phyloP scores from a whole-genome alignment of 352 stramenopile genomes.

The Phytophthora megakarya region DNA sequence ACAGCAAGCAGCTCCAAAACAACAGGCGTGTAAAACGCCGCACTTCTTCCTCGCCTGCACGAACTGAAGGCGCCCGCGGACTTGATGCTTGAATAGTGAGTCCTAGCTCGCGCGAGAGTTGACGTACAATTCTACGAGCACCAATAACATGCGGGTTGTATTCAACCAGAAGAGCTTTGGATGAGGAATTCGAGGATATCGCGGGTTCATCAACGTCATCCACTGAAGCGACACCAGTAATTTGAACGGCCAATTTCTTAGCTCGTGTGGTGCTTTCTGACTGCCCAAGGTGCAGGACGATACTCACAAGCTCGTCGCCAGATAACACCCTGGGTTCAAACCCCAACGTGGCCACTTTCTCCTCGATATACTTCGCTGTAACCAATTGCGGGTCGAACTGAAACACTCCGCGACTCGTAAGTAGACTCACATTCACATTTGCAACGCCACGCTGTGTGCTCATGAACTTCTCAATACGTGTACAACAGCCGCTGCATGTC shows the following conservation, averaged over 20 bases:
- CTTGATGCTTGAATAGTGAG: conserved; percentile 58
- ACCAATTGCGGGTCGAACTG: conserved; percentile 50
- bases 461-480: conserved; percentile 83
- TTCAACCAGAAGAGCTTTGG: conserved; percentile 40
- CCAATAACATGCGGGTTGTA: conserved; percentile 53
- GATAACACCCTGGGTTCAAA: conserved; percentile 69
- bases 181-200: conserved; percentile 12
- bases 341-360: conserved; percentile 63
- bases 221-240: conserved; percentile 44
- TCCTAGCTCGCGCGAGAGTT: conserved; percentile 46
- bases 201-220: conserved; percentile 29
- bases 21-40: conserved; percentile 53
- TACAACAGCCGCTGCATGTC: conserved; percentile 88
- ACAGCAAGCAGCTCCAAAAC: conserved; percentile 59
- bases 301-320: conserved; percentile 53
- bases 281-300: conserved; percentile 56
- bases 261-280: conserved; percentile 29
- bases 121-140: conserved; percentile 44
- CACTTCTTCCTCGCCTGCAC: conserved; percentile 45
- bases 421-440: conserved; percentile 65
- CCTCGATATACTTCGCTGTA: conserved; percentile 65
- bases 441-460: conserved; percentile 54
- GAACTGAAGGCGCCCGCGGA: conserved; percentile 45
- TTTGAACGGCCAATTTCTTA: conserved; percentile 29
- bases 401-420: conserved; percentile 62